These are phyloP conservation scores for Raffaelea albimanens DNA, from an alignment of 2,329 filamentous ascomycete species.

Conservation along the genomic window DNA sequence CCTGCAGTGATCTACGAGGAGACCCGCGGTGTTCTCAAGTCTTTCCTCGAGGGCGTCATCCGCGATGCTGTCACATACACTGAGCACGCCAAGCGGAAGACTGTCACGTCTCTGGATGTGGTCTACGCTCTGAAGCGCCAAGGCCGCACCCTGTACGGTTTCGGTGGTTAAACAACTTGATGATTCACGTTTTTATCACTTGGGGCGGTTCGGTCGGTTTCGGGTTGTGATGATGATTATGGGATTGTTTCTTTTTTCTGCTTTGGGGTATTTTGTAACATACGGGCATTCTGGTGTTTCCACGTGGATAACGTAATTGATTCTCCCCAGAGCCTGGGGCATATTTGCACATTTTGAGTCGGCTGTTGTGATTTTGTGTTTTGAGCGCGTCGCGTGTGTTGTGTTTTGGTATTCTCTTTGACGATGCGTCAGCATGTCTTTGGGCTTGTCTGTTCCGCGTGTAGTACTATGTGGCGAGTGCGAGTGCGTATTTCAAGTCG, in stretches of 20 bases:
- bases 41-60: constrained; percentile 68
- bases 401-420: too few species aligned
- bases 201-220: constrained; percentile 10
- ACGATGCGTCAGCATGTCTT: too few species aligned
- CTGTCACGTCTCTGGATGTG: constrained; percentile 59
- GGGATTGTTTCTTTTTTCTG: constrained; percentile 16
- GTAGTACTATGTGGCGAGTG: too few species aligned
- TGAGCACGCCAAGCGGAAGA: constrained; percentile 74
- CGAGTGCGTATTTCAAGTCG: too few species aligned
- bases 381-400: too few species aligned
- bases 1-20: constrained; percentile 64
- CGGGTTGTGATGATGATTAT: constrained; percentile 19
- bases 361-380: too few species aligned
- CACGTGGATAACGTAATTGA: constrained; percentile 18
- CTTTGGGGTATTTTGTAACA: constrained; percentile 14
- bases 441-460: too few species aligned
- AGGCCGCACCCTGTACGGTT: constrained; percentile 74
- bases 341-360: too few species aligned
- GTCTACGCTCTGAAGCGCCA: constrained; percentile 60
- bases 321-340: background rate
- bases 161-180: constrained; percentile 60
- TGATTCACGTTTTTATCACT: constrained; percentile 12
- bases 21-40: constrained; percentile 68
- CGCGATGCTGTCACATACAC: constrained; percentile 70
- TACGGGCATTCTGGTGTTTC: constrained; percentile 18